Evolutionary conservation across 148 eudicot species (phyloP).

Genomic region (Simmondsia chinensis): DNA sequence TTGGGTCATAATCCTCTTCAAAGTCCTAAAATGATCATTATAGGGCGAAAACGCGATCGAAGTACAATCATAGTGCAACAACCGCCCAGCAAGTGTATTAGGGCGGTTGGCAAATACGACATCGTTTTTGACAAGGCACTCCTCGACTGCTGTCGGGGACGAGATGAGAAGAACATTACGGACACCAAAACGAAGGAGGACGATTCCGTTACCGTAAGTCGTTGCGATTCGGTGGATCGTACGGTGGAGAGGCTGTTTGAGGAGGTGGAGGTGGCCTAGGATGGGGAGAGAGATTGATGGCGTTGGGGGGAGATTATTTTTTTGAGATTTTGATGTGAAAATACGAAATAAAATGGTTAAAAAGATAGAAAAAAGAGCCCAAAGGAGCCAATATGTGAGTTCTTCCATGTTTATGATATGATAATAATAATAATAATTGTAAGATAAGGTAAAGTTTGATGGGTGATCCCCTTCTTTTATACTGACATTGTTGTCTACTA

Average conservation of each 20-base stretch:
- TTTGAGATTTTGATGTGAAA: too few species aligned
- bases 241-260: slow-evolving; percentile 17
- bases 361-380: too few species aligned
- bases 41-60: slow-evolving; percentile 16
- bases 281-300: slow-evolving; percentile 26
- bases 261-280: slow-evolving; percentile 25
- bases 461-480: too few species aligned
- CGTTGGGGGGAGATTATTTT: slow-evolving; percentile 22
- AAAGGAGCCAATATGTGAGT: too few species aligned
- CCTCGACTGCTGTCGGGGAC: slow-evolving; percentile 20
- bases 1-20: slow-evolving; percentile 10
- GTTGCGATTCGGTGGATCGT: slow-evolving; percentile 8
- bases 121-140: slow-evolving; percentile 26
- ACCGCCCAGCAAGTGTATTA: slow-evolving; percentile 1
- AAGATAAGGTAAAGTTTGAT: too few species aligned
- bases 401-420: too few species aligned
- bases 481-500: too few species aligned
- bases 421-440: too few species aligned
- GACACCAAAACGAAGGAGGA: slow-evolving; percentile 13
- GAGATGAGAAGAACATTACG: slow-evolving; percentile 18
- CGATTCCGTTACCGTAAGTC: slow-evolving; percentile 17
- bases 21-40: slow-evolving; percentile 11
- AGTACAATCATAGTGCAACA: slow-evolving; percentile 15
- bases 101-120: slow-evolving; percentile 23
- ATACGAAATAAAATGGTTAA: too few species aligned